Conservation (phyloP, 164 flowering plant species). For the Tetrastigma voinierianum region DNA sequence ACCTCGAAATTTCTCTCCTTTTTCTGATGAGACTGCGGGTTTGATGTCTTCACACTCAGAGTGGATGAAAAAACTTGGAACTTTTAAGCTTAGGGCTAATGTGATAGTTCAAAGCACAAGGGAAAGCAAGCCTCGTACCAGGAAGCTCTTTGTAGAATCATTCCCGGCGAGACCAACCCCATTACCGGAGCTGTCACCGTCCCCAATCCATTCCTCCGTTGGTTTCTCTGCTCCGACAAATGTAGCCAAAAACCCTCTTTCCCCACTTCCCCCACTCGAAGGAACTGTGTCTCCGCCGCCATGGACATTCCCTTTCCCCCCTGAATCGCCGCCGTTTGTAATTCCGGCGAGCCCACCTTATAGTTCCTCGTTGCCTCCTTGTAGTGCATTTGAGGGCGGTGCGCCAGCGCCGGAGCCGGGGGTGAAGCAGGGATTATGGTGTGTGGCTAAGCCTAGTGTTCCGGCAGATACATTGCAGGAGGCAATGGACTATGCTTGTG, state of each 20-base stretch:
- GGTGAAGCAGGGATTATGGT: slow-evolving; percentile 54
- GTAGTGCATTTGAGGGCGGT: slow-evolving; percentile 27
- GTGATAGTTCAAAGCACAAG: slow-evolving; percentile 15
- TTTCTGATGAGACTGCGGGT: slow-evolving; percentile 15
- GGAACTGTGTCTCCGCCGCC: slow-evolving; percentile 19
- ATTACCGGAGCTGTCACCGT: slow-evolving; percentile 36
- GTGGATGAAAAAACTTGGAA: slow-evolving; percentile 47
- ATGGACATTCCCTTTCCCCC: not conserved
- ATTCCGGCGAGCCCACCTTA: slow-evolving; percentile 38
- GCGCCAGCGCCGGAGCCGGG: slow-evolving; percentile 32
- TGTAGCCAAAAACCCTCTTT: slow-evolving; percentile 36
- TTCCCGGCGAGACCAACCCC: slow-evolving; percentile 72
- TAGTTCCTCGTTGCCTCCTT: slow-evolving; percentile 43
- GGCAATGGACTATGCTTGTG: slow-evolving; percentile 92
- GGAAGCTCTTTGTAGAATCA: slow-evolving; percentile 56
- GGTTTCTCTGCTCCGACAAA: slow-evolving; percentile 46
- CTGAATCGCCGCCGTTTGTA: slow-evolving; percentile 9
- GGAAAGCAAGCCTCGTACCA: slow-evolving; percentile 27
- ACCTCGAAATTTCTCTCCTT: slow-evolving; percentile 21
- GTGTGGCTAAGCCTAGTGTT: slow-evolving; percentile 92
- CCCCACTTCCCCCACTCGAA: slow-evolving; percentile 34
- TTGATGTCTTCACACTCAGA: slow-evolving; percentile 34
- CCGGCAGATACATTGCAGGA: slow-evolving; percentile 70
- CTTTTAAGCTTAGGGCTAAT: slow-evolving; percentile 25
- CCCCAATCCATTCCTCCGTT: slow-evolving; percentile 42